A percentile compares a stretch with the other conserved stretches of the same genome.
Evolutionary conservation across 331 rosid species (phyloP).

Genomic region (Cydonia oblonga): DNA sequence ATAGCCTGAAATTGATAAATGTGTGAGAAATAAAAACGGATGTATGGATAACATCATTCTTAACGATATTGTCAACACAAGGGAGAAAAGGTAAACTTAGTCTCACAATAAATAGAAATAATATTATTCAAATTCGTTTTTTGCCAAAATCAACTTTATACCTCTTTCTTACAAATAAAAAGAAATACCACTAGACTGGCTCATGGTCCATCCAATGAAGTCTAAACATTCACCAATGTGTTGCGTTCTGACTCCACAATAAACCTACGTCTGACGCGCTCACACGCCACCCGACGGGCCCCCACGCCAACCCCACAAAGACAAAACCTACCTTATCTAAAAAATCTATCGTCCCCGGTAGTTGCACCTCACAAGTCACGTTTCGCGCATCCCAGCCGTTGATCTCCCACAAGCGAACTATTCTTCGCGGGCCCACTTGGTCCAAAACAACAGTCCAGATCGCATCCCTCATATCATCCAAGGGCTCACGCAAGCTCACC

Average conservation of each 20-base stretch:
- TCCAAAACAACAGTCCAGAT: constrained; percentile 29
- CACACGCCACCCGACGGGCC: neutral
- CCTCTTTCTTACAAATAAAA: fast-evolving
- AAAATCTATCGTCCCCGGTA: constrained; percentile 6
- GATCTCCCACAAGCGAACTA: neutral
- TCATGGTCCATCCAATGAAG: too few species aligned
- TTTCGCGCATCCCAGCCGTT: neutral
- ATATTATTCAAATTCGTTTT: fast-evolving
- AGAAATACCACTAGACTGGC: too few species aligned
- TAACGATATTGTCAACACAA: too few species aligned
- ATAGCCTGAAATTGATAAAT: too few species aligned
- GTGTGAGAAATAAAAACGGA: too few species aligned
- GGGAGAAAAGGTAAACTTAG: fast-evolving
- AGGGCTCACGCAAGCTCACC: constrained; percentile 44
- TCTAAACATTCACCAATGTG: neutral
- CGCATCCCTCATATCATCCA: constrained; percentile 2
- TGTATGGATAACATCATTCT: too few species aligned
- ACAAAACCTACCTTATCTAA: constrained; percentile 16
- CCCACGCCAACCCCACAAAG: neutral
- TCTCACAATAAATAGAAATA: fast-evolving
- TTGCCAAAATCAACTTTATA: fast-evolving
- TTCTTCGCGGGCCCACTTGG: constrained; percentile 25
- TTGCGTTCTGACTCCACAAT: neutral
- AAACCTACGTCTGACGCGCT: neutral
- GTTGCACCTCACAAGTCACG: neutral